Evolutionary conservation across 257 asterid species (phyloP).

Genomic region (Penstemon newberryi): DNA sequence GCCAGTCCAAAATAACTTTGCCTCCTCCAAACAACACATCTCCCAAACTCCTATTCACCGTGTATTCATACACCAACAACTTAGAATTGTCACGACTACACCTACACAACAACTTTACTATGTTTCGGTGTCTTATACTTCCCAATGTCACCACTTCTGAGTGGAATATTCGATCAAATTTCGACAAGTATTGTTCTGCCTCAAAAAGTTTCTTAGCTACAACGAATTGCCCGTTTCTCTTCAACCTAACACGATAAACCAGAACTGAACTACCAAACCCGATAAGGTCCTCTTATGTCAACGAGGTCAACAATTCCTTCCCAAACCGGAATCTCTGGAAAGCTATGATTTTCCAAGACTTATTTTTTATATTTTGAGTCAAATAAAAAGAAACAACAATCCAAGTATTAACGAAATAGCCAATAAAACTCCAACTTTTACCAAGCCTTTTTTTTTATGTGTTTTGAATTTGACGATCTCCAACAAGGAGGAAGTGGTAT

Average conservation of each 20-base stretch:
- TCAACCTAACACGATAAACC: conserved; percentile 77
- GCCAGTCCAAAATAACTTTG: too few species aligned
- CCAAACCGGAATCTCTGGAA: conserved; percentile 54
- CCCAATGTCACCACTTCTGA: conserved; percentile 57
- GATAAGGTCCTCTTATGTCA: conserved; percentile 59
- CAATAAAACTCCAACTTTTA: conserved; percentile 47
- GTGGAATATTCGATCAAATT: conserved; percentile 47
- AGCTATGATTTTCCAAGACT: conserved; percentile 66
- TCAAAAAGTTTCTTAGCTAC: conserved; percentile 89
- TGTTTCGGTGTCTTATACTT: conserved; percentile 63
- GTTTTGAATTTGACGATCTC: conserved; percentile 43
- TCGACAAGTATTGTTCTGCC: conserved; percentile 41
- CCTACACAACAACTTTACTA: conserved; percentile 67
- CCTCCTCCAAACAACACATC: conserved; percentile 70
- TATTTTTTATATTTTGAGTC: conserved; percentile 54
- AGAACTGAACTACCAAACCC: too few species aligned
- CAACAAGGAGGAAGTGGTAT: conserved; percentile 56
- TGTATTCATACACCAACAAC: conserved; percentile 67
- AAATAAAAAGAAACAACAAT: conserved; percentile 44
- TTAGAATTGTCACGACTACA: conserved; percentile 56
- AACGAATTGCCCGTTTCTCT: conserved; percentile 56
- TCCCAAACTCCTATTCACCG: conserved; percentile 66
- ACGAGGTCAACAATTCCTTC: conserved; percentile 56
- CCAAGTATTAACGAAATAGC: conserved; percentile 50
- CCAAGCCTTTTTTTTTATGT: too few species aligned